Base-by-base conservation (phyloP, 148 eudicot genomes). In the Silene conica region DNA sequence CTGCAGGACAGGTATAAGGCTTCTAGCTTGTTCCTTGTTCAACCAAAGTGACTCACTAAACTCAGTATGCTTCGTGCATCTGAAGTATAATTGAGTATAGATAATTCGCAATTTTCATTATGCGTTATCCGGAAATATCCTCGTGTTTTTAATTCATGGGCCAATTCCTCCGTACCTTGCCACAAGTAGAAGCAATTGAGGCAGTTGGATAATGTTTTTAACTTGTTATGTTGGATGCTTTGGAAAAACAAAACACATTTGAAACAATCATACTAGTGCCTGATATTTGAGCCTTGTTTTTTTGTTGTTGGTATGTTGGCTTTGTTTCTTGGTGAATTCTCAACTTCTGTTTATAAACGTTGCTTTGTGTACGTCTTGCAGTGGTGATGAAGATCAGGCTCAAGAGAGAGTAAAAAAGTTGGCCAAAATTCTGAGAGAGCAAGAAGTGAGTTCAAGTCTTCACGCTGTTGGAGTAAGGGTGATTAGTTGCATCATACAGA, bases 381-480 rank as follows among this genome's bases (percentile, higher is more conserved):
- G 99, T 86, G 97, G 99, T 31, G 99, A 96, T 77, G 99, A 96
- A 82, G 99, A 96, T 82, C 99, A 96, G 81, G 99, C 99, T 82
- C 99, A 96, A 86, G 96, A 92, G 85, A 89, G 99, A 83, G 78
- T 96, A 25, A 85, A 96, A 80, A 96, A 85, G 86, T 68, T 96
- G 80, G 95, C 94, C 68, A 96, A 96, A 83, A 92, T 86, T 82
- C 84, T 96, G 13, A 85, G 86, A 77, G 97, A 96, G 70, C 82
- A 89, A 82, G 92, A 96, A 84, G 85, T 92, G 52, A 91, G 99
- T 77, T 86, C 88, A 69, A 87, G 88, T 72, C 90, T 96, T 5
- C 85, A 83, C 72, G 85, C 71, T 81, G 92, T 90, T 76, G 99
- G 97, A 74, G 90, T 92, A 48, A 88, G 85, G 56, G 97, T 92